phyloP scores from a whole-genome alignment of 2,329 filamentous ascomycete species.

The Gaeumannomyces tritici region DNA sequence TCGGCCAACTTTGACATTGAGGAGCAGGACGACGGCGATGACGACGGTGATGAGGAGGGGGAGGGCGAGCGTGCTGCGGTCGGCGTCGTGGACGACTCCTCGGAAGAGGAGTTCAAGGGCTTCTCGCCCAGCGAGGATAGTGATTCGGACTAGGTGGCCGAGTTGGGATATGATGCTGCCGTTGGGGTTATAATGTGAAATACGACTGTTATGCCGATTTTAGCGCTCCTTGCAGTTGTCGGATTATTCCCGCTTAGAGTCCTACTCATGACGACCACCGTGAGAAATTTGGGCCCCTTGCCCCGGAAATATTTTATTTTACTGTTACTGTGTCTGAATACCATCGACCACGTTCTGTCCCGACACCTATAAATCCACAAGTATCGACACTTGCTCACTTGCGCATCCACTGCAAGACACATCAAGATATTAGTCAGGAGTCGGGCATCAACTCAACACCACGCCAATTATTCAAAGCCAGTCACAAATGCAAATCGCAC shows the following conservation, averaged over 20 bases:
- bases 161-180: background rate
- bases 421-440: background rate
- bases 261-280: too few relatives aligned
- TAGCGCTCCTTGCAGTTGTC: background rate
- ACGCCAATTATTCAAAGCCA: background rate
- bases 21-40: conserved; percentile 37
- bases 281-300: too few relatives aligned
- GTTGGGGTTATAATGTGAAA: background rate
- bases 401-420: background rate
- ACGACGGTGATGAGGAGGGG: conserved; percentile 28
- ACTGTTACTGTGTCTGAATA: too few relatives aligned
- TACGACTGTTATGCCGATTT: background rate
- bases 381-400: background rate
- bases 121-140: conserved; percentile 36
- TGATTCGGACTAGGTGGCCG: conserved; percentile 19
- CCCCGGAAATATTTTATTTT: too few relatives aligned
- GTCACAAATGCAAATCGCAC: background rate
- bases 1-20: conserved; percentile 68
- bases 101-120: conserved; percentile 48
- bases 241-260: too few relatives aligned
- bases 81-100: conserved; percentile 28
- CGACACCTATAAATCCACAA: background rate
- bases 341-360: too few relatives aligned
- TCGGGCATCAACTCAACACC: background rate
- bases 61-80: conserved; percentile 19